A percentile compares a stretch with the other conserved stretches of the same genome.
Evolutionary conservation across 208 protist genomes (phyloP).

Genomic region (Tritrichomonas musculus): DNA sequence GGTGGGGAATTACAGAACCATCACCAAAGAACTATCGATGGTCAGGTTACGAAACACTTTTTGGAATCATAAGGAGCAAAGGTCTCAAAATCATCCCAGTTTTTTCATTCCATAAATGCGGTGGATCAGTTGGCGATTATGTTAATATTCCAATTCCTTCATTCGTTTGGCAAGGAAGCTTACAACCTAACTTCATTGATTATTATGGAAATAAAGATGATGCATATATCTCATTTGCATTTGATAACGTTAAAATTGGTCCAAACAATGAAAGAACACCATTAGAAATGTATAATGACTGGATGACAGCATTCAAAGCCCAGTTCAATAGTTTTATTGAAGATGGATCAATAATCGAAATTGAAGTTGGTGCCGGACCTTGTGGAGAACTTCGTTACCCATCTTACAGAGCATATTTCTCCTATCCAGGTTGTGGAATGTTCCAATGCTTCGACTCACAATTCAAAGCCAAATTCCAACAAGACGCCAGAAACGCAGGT

Average conservation of each 20-base stretch:
- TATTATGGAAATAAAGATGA: background rate
- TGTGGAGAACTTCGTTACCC: background rate
- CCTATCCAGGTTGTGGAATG: background rate
- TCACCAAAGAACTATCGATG: background rate
- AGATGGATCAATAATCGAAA: background rate
- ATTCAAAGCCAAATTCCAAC: background rate
- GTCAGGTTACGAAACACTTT: background rate
- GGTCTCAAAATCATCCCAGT: background rate
- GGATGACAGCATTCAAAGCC: background rate
- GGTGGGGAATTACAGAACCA: background rate
- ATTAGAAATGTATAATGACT: background rate
- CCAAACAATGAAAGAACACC: background rate
- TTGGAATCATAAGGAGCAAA: background rate
- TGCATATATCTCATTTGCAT: background rate
- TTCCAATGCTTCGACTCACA: background rate
- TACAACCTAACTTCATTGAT: background rate
- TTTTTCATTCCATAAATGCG: background rate
- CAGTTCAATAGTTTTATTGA: background rate
- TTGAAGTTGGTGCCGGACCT: background rate
- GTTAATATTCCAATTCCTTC: background rate
- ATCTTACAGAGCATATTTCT: background rate
- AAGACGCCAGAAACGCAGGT: background rate
- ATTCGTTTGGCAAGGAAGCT: background rate
- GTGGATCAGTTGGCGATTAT: background rate
- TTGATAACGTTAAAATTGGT: background rate